Conservation (phyloP, 345 rosid species). For the Mallotus nudiflorus region DNA sequence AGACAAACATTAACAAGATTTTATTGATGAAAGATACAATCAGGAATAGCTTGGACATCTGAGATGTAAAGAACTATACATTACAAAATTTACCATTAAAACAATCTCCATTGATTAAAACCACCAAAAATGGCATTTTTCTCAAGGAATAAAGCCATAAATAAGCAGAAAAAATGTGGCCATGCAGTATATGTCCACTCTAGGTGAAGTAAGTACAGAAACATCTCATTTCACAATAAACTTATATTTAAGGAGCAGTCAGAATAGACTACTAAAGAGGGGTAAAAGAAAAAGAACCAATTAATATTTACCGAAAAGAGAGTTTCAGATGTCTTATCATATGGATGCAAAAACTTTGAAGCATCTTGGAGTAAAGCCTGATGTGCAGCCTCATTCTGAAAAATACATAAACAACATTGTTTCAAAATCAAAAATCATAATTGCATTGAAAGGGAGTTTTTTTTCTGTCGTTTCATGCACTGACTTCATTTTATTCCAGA, state of each 20-base stretch:
- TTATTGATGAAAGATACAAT: neutral
- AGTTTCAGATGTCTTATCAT: slow-evolving; percentile 84
- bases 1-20: neutral
- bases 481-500: slow-evolving; percentile 4
- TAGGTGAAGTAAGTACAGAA: neutral
- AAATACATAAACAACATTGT: slow-evolving; percentile 16
- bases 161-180: slow-evolving; percentile 2
- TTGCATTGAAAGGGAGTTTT: neutral
- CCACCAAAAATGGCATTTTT: neutral
- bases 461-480: neutral
- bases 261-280: slow-evolving; percentile 2
- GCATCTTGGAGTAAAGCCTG: slow-evolving; percentile 57
- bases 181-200: neutral
- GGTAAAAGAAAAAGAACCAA: slow-evolving; percentile 5
- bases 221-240: slow-evolving; percentile 7
- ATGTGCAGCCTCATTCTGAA: slow-evolving; percentile 45
- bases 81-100: neutral
- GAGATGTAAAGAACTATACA: neutral
- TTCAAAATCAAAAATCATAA: slow-evolving; percentile 21
- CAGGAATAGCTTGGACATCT: neutral
- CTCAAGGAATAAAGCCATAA: neutral
- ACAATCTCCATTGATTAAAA: neutral
- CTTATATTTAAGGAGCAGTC: neutral
- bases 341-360: slow-evolving; percentile 68
- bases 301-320: slow-evolving; percentile 64